Evolutionary conservation across 2,329 filamentous ascomycete genomes (phyloP).

Genomic region (Penicillium expansum): DNA sequence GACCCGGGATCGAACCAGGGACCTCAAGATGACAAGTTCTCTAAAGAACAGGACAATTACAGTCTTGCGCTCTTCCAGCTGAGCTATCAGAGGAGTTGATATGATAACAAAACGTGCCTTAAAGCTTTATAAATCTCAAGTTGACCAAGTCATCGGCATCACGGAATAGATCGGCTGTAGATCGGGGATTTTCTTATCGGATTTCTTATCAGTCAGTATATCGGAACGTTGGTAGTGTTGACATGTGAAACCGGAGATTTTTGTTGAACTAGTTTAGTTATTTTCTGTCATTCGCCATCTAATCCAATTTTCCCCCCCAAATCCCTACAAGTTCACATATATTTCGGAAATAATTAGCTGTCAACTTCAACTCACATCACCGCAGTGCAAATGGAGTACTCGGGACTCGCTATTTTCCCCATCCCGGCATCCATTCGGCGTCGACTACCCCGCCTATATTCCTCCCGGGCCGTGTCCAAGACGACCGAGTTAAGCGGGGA

Average conservation of each 20-base stretch:
- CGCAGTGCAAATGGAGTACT: constrained; percentile 18
- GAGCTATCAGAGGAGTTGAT: neutral
- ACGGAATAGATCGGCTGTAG: neutral
- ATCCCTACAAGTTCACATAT: neutral
- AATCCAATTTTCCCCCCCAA: neutral
- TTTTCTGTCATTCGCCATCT: neutral
- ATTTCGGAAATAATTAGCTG: neutral
- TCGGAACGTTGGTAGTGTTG: neutral
- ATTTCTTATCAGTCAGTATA: neutral
- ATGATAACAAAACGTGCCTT: rapidly evolving
- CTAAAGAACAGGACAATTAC: neutral
- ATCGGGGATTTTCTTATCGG: neutral
- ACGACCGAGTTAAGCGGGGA: constrained; percentile 5
- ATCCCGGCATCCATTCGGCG: constrained; percentile 31
- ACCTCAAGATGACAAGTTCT: neutral
- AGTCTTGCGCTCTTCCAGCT: constrained; percentile 3
- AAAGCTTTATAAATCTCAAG: neutral
- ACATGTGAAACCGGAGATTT: neutral
- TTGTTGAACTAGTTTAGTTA: neutral
- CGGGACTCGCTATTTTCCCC: constrained; percentile 19
- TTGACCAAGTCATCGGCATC: neutral
- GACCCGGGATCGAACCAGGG: constrained; percentile 1
- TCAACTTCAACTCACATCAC: neutral
- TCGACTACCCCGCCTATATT: constrained; percentile 27
- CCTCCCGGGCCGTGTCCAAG: constrained; percentile 13